Evolutionary conservation across 2,329 filamentous ascomycete species (phyloP), one percentile per base, ranked within the genome.

Genomic region (Aplosporella prunicola): DNA sequence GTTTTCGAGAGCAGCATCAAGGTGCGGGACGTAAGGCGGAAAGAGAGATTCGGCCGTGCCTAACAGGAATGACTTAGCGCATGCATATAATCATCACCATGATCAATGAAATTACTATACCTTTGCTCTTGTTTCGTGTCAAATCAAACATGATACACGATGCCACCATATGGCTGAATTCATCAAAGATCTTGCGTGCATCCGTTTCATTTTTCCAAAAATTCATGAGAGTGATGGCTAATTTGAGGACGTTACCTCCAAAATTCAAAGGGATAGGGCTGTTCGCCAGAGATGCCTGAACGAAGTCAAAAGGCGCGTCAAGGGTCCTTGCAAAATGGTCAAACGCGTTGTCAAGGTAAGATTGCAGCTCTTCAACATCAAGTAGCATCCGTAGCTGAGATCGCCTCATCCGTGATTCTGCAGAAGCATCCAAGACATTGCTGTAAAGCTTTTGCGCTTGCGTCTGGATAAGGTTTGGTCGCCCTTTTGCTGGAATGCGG

Each of bases 71-170:
- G 7, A 9, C 15, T 20, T 10, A 20, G 9, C 14, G 26, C 13
- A 5, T 10, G 4, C 14, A 18, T 34, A 15, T 5, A 18, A 15
- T 5, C 23, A 6, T n/a, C n/a, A n/a, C n/a, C n/a, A n/a, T 11
- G 24, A 40, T 16, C 37, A 30, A 10, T 13, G 9, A 34, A 13
- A 9, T 9, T 9, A 20, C 10, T 27, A 11, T 38, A 52, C 48
- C 56, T 48, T 41, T 48, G 18, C 45, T 53, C 18, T 47, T 51
- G 35, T 61, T 57, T 29, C 63, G 53, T 8, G 55, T 60, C 41
- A 56, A 63, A 33, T 71, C 67, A 1, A 72, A 51, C 49, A 71
- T 56, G 10, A 73, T 64, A 41, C 69, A 70, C 1, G 67, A 71
- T 7, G 68, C 66, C 13, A 72, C 58, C 62, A 72, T 62, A 6